Evolutionary conservation across 2,329 filamentous ascomycete genomes (phyloP), one percentile per base, ranked within the genome.

Genomic region (Curvularia sp.): DNA sequence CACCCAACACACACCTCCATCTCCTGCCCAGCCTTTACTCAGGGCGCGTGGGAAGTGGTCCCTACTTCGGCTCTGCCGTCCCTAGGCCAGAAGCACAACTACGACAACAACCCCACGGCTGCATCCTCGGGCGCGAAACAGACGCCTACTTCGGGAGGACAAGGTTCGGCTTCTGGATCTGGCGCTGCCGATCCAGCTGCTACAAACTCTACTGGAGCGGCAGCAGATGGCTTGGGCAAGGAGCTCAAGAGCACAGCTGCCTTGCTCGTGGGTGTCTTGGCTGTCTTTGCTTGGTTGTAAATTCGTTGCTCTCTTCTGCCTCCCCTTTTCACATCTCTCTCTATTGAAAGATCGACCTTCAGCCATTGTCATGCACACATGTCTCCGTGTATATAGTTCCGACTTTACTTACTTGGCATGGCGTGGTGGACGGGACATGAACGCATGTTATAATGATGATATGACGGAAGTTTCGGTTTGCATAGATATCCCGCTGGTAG

Each of bases 31-130:
- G 79, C 83, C 1, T 88, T 86, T 28, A 94, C 90, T 0, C 70
- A 82, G 1, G 86, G 84, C 26, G 85, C 86, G 31, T 97, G 92
- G 92, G 81, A 87, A 20, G 86, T 96, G 3, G 80, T 91, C 66
- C 88, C 90, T 15, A 86, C 88, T 63, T 86, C 89, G 3, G 76
- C 84, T 12, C 82, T 96, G 24, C 92, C 93, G 0, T 88, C 85
- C 2, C 66, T 95, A 7, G 90, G 88, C 12, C 74, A 76, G 62
- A 70, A 65, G 13, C 72, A 70, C 53, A 61, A 71, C 24, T 66
- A 58, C 30, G 41, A 41, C 35, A 46, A 49, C 9, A 39, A 55
- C 10, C 41, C 64, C 9, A 58, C 65, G 13, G 55, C 58, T 5
- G 42, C 13, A 5, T 28, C 47, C 13, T 52, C 24, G 13, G 53